A percentile compares a stretch with the other conserved stretches of the same genome.
These are phyloP conservation scores for Saccharomycopsis synnaedendra DNA, from an alignment of 805 yeast species.

Conservation along the genomic window DNA sequence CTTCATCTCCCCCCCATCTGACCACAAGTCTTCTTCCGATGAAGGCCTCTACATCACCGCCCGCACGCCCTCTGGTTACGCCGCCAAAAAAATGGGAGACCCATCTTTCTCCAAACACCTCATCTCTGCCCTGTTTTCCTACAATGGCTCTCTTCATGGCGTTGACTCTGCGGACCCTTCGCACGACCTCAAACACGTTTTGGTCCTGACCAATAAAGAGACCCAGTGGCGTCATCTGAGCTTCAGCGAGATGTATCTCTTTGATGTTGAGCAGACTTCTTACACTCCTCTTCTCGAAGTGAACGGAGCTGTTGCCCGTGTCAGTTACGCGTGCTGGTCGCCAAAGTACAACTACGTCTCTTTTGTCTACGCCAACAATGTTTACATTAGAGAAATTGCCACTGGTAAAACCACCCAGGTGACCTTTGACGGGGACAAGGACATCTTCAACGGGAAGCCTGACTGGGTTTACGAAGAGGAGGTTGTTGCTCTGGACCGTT, in stretches of 20 bases:
- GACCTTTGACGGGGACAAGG: slow-evolving; percentile 59
- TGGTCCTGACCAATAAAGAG: slow-evolving; percentile 40
- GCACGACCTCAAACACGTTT: slow-evolving; percentile 33
- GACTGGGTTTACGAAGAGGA: slow-evolving; percentile 96
- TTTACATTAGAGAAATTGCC: slow-evolving; percentile 35
- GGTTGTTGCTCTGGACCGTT: slow-evolving; percentile 56
- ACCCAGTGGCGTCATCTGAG: slow-evolving; percentile 64
- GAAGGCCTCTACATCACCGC: slow-evolving; percentile 30
- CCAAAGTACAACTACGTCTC: slow-evolving; percentile 46
- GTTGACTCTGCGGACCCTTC: slow-evolving; percentile 35
- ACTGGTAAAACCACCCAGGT: slow-evolving; percentile 31
- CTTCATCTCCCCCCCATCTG: slow-evolving; percentile 21
- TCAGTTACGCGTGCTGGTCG: slow-evolving; percentile 50
- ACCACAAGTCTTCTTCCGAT: slow-evolving; percentile 24
- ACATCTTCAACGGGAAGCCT: slow-evolving; percentile 76
- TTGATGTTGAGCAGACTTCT: slow-evolving; percentile 31
- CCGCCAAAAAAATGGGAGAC: slow-evolving; percentile 25
- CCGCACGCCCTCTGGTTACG: slow-evolving; percentile 16
- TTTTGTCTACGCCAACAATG: slow-evolving; percentile 43
- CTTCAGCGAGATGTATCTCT: slow-evolving; percentile 48
- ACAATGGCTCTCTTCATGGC: slow-evolving; percentile 27
- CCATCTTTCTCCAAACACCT: slow-evolving; percentile 15
- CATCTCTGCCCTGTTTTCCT: slow-evolving; percentile 27
- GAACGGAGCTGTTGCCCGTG: slow-evolving; percentile 16
- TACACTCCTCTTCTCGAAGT: slow-evolving; percentile 23